Base-by-base conservation (phyloP, 2,329 filamentous ascomycete species). In the Capronia americana region DNA sequence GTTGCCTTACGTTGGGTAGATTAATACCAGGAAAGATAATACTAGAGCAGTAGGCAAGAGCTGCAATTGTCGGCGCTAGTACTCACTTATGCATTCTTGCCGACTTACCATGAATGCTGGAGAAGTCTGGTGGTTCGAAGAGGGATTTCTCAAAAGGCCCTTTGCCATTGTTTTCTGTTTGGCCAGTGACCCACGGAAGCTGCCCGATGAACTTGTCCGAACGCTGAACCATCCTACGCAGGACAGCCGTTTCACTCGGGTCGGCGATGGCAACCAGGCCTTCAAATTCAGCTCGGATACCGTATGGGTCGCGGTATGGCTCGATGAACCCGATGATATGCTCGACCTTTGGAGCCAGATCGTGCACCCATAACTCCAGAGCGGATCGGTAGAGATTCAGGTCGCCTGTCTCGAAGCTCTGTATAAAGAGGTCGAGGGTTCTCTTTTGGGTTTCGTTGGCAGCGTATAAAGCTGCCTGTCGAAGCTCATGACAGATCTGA, bases 241-340 rank as follows among this genome's bases (percentile, higher is more conserved):
- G 61, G 11, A 65, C 68, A 20, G 50, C 57, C 1, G 74, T 73
- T 54, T 74, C 72, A 4, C 67, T 63, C 17, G 66, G 41, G 54
- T 78, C 70, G 4, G 70, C 63, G 46, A 78, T 70, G 3, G 72
- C 69, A 23, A 76, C 70, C 58, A 86, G 83, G 10, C 82, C 84
- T 74, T 85, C 80, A 79, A 82, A 86, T 67, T 86, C 84, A 11
- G 82, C 82, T 51, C 84, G 80, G n/a, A n/a, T n/a, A n/a, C n/a
- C n/a, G 20, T 84, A 81, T 69, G n/a, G n/a, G n/a, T 86, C 85
- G 55, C 83, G 76, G 71, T 85, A 86, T 0, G 84, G 84, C 73
- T 86, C 83, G 61, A 86, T 80, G 73, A 86, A 86, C 6, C 83
- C 84, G 66, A 86, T 81, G 56, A 85, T 83, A 10, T 78, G 80